Evolutionary conservation across 164 flowering plant genomes (phyloP).

Genomic region (Buxus sempervirens): DNA sequence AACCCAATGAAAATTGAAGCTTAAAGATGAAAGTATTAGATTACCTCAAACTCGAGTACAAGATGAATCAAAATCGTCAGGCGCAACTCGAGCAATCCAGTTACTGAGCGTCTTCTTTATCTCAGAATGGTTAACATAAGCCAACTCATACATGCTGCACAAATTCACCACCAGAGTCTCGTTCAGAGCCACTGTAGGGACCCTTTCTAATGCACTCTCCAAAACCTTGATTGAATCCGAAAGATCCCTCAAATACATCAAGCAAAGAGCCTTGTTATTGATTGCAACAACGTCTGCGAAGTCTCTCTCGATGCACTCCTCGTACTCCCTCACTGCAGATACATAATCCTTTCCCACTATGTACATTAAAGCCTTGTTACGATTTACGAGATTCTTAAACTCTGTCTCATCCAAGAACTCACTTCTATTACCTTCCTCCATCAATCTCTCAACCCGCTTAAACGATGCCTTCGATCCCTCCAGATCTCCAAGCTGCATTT

Average conservation of each 20-base stretch:
- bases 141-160: constrained; percentile 98
- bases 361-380: constrained; percentile 80
- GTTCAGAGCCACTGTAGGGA: constrained; percentile 74
- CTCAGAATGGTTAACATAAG: constrained; percentile 86
- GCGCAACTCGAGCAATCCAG: constrained; percentile 97
- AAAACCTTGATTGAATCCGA: constrained; percentile 90
- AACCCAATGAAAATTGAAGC: not conserved
- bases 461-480: constrained; percentile 68
- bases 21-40: not conserved
- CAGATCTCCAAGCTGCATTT: constrained; percentile 85
- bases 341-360: constrained; percentile 90
- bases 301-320: constrained; percentile 85
- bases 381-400: constrained; percentile 57
- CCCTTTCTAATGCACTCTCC: constrained; percentile 82
- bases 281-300: constrained; percentile 64
- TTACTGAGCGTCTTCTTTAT: constrained; percentile 78
- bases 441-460: constrained; percentile 42
- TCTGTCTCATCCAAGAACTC: constrained; percentile 32
- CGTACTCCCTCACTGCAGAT: constrained; percentile 94
- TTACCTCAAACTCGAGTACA: constrained; percentile 84
- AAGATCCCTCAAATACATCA: constrained; percentile 96
- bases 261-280: constrained; percentile 86
- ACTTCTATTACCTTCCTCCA: constrained; percentile 21
- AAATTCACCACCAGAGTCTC: constrained; percentile 89
- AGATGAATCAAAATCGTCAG: constrained; percentile 94